phyloP scores from a whole-genome alignment of 192 early-diverging fungal genomes.

The Anaeromyces robustus region DNA sequence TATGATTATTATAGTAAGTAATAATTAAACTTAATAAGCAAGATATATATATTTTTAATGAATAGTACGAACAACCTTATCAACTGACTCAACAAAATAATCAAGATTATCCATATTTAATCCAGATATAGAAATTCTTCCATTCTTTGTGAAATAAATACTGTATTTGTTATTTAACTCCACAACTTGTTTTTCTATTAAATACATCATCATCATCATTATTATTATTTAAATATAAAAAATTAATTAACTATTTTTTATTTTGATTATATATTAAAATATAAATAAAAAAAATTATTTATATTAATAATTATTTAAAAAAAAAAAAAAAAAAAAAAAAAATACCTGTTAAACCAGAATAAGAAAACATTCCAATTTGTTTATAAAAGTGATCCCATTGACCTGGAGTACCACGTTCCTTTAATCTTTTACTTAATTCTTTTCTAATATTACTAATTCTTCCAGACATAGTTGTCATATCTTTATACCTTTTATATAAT shows the following conservation, averaged over 20 bases:
- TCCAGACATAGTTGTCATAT: neutral
- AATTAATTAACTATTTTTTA: too few relatives aligned
- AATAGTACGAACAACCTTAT: neutral
- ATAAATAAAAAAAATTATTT: too few relatives aligned
- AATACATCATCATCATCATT: too few relatives aligned
- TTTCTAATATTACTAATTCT: neutral
- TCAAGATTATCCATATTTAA: neutral
- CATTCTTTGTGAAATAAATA: neutral
- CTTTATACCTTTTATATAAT: neutral
- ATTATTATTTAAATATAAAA: too few relatives aligned
- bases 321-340: too few relatives aligned
- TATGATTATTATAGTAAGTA: too few relatives aligned
- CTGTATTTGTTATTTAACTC: neutral
- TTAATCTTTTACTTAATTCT: neutral
- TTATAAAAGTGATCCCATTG: neutral
- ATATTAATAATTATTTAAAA: too few relatives aligned
- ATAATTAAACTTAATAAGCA: too few relatives aligned
- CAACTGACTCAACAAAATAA: neutral
- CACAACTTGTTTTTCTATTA: neutral
- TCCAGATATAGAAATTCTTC: neutral
- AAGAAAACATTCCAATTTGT: neutral
- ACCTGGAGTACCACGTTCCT: neutral
- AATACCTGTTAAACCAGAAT: neutral
- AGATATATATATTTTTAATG: too few relatives aligned
- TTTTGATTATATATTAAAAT: too few relatives aligned